Evolutionary conservation across 2,329 filamentous ascomycete genomes (phyloP).

Genomic region (Falciphora oryzae): DNA sequence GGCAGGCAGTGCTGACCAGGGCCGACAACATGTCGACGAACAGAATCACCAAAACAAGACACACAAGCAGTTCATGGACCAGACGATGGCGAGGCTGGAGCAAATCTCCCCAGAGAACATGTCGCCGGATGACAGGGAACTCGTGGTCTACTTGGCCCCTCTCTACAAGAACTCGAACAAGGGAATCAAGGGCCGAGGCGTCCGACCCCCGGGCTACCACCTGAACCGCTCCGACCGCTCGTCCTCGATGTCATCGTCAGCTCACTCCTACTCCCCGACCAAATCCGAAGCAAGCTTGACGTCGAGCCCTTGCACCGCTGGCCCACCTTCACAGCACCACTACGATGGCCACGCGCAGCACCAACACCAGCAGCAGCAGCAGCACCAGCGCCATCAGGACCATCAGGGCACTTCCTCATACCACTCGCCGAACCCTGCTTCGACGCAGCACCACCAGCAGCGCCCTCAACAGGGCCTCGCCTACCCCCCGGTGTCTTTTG

Average conservation of each 20-base stretch:
- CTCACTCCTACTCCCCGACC: neutral
- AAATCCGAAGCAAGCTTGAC: neutral
- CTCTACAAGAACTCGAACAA: slow-evolving; percentile 99
- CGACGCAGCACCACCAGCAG: no score
- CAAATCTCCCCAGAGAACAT: slow-evolving; percentile 57
- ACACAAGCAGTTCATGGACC: slow-evolving; percentile 67
- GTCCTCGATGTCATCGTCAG: no score
- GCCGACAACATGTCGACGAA: neutral
- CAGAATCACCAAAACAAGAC: slow-evolving; percentile 93
- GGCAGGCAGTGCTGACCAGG: no score
- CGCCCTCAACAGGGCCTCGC: no score
- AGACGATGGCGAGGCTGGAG: slow-evolving; percentile 65
- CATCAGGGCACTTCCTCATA: neutral
- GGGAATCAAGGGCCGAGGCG: slow-evolving; percentile 93
- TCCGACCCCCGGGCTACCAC: no score
- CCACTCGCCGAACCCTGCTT: no score
- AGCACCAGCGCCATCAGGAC: slow-evolving; percentile 10
- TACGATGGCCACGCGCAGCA: neutral
- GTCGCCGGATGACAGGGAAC: slow-evolving; percentile 62
- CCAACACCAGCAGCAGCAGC: slow-evolving; percentile 12
- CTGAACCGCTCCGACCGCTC: no score
- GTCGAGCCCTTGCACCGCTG: neutral
- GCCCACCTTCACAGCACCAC: neutral
- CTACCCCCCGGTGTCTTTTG: no score
- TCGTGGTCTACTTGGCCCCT: slow-evolving; percentile 74